Conservation (phyloP, 805 yeast genomes). For the Nakazawaea molendinolei region DNA sequence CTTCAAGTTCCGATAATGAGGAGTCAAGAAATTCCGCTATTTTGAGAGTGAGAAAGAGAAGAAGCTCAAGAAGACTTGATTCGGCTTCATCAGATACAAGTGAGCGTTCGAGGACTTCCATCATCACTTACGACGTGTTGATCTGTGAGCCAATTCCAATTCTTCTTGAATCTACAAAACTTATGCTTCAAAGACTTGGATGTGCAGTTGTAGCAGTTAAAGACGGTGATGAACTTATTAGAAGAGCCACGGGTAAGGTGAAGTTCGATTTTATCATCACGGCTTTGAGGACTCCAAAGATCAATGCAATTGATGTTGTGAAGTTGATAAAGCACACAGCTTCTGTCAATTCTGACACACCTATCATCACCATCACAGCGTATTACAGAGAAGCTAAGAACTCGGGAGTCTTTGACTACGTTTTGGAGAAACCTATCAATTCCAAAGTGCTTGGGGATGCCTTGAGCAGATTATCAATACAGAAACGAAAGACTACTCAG, state of each 20-base stretch:
- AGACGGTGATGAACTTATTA: conserved; percentile 75
- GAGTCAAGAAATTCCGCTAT: conserved; percentile 46
- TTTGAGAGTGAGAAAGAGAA: conserved; percentile 43
- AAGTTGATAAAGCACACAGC: conserved; percentile 69
- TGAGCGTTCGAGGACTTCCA: conserved; percentile 5
- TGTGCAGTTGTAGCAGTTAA: conserved; percentile 75
- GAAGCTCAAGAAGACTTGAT: conserved; percentile 37
- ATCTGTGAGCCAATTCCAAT: conserved; percentile 86
- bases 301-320: conserved; percentile 71
- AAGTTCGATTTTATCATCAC: conserved; percentile 80
- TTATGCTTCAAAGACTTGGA: conserved; percentile 59
- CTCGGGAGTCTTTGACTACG: conserved; percentile 53
- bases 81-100: conserved; percentile 20
- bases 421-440: conserved; percentile 66
- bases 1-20: conserved; percentile 62
- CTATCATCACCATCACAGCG: conserved; percentile 69
- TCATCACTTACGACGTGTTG: conserved; percentile 44
- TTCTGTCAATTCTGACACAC: conserved; percentile 71
- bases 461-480: conserved; percentile 20
- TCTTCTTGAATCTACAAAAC: conserved; percentile 60
- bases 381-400: conserved; percentile 59
- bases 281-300: conserved; percentile 59
- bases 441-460: conserved; percentile 24
- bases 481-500: conserved; percentile 3
- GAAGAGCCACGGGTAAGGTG: conserved; percentile 76